These are phyloP conservation scores for Orbilia javanica DNA, from an alignment of 2,329 filamentous ascomycete species.

Conservation along the genomic window DNA sequence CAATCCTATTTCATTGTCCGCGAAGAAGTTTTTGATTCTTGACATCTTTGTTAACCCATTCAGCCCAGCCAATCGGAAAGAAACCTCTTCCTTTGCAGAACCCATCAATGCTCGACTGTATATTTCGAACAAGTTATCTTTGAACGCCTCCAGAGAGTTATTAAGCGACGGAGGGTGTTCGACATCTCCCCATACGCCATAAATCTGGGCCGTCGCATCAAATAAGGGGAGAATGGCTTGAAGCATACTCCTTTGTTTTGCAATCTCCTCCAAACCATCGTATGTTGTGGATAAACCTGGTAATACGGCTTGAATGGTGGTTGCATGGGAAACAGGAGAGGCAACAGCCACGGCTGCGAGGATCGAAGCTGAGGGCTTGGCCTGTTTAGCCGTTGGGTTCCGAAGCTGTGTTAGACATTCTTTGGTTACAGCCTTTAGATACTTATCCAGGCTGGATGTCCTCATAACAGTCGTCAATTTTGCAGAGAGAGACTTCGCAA, in stretches of 20 bases:
- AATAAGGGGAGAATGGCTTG: constrained; percentile 73
- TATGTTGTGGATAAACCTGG: constrained; percentile 73
- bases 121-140: constrained; percentile 70
- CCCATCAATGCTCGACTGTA: constrained; percentile 71
- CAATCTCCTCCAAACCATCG: constrained; percentile 73
- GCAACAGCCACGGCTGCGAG: constrained; percentile 71
- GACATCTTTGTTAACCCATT: constrained; percentile 68
- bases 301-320: constrained; percentile 71
- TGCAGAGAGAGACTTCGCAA: constrained; percentile 71
- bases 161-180: constrained; percentile 64
- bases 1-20: constrained; percentile 70
- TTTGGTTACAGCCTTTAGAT: constrained; percentile 73
- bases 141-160: constrained; percentile 68
- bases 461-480: constrained; percentile 65
- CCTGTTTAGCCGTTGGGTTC: constrained; percentile 77
- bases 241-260: constrained; percentile 74
- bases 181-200: constrained; percentile 70
- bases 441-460: constrained; percentile 68
- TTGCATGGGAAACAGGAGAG: constrained; percentile 70
- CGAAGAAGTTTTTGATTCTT: constrained; percentile 67
- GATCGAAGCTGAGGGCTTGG: constrained; percentile 74
- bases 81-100: constrained; percentile 69
- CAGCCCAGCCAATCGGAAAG: constrained; percentile 68
- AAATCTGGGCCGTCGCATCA: constrained; percentile 71
- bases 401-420: constrained; percentile 77